phyloP scores from a whole-genome alignment of 2,329 filamentous ascomycete genomes.

The Alternaria metachromatica region DNA sequence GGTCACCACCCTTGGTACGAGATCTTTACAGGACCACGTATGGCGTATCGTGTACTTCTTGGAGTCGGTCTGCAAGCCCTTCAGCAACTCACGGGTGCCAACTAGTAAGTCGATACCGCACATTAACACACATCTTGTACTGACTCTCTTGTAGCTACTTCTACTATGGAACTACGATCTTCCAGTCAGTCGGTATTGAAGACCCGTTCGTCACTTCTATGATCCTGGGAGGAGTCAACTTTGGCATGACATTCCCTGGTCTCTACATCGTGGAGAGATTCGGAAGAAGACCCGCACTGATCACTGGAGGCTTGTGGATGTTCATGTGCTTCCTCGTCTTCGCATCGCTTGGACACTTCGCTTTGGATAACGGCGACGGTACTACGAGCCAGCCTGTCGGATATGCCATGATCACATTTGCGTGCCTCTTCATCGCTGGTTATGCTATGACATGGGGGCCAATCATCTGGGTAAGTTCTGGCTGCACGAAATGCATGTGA shows the following conservation, averaged over 20 bases:
- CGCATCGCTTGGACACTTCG: conserved; percentile 55
- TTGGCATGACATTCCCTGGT: conserved; percentile 55
- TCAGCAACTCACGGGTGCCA: conserved; percentile 72
- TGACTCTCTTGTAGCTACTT: conserved; percentile 57
- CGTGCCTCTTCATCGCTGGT: conserved; percentile 70
- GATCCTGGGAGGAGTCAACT: conserved; percentile 58
- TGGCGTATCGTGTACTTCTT: conserved; percentile 68
- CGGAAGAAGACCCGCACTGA: conserved; percentile 55
- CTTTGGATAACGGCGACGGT: conserved; percentile 43
- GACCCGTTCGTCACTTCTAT: conserved; percentile 57
- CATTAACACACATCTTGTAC: background rate
- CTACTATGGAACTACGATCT: conserved; percentile 58
- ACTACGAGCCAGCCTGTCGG: conserved; percentile 56
- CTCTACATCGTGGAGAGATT: conserved; percentile 57
- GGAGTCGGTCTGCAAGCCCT: conserved; percentile 69
- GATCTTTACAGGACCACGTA: conserved; percentile 69
- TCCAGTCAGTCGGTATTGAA: conserved; percentile 49
- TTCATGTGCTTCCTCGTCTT: conserved; percentile 66
- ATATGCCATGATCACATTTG: conserved; percentile 70
- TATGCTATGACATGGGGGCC: conserved; percentile 76
- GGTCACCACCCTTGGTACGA: conserved; percentile 58
- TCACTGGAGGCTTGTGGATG: conserved; percentile 57
- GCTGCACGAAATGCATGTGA: no score
- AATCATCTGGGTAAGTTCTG: conserved; percentile 66
- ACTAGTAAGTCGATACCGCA: conserved; percentile 61